These are phyloP conservation scores for Apiotrichum laibachii DNA, from an alignment of 1,284 basidiomycete species.

Conservation along the genomic window DNA sequence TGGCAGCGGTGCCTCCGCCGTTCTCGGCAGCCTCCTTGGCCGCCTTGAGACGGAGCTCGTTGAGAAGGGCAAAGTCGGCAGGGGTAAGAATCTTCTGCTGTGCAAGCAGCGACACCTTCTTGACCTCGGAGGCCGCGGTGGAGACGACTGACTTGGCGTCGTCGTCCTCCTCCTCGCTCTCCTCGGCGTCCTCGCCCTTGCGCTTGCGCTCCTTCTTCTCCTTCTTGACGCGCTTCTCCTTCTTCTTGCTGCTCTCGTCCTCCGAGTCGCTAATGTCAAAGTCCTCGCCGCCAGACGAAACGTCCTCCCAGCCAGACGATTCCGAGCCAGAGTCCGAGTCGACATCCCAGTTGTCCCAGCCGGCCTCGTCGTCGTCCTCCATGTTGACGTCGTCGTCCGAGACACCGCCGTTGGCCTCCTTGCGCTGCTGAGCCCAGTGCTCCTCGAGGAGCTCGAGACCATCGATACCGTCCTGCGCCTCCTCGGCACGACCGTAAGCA, in stretches of 20 bases:
- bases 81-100: conserved; percentile 82
- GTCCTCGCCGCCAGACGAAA: conserved; percentile 68
- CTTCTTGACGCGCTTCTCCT: conserved; percentile 62
- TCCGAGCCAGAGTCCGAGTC: conserved; percentile 67
- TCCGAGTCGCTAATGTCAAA: conserved; percentile 83
- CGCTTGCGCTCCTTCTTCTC: conserved; percentile 41
- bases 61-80: conserved; percentile 90
- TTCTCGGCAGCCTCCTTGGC: conserved; percentile 70
- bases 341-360: conserved; percentile 89
- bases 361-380: conserved; percentile 63
- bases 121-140: conserved; percentile 40
- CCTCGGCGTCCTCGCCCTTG: conserved; percentile 44
- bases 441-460: conserved; percentile 88
- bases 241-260: conserved; percentile 59
- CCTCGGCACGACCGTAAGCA: conserved; percentile 76
- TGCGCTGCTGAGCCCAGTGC: conserved; percentile 68
- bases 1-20: conserved; percentile 71
- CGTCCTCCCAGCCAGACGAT: conserved; percentile 80
- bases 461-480: conserved; percentile 73
- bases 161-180: conserved; percentile 33
- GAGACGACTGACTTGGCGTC: conserved; percentile 46
- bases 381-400: conserved; percentile 51
- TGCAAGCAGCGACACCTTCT: conserved; percentile 50
- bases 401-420: conserved; percentile 60
- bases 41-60: conserved; percentile 80